phyloP scores from a whole-genome alignment of 495 filamentous ascomycete genomes.

The Penicillium angulare region DNA sequence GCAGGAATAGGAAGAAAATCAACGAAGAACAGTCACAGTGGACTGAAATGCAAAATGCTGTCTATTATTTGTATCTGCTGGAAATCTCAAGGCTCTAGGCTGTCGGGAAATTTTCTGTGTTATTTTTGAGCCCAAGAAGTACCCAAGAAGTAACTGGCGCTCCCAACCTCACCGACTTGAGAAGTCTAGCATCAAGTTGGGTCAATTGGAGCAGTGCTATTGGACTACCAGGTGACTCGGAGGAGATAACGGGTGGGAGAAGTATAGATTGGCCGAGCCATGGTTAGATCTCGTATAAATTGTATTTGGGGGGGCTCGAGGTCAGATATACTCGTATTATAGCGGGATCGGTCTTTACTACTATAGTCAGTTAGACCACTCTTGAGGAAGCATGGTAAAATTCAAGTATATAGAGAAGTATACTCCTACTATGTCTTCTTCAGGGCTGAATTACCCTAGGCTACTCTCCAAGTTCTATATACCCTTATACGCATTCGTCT shows the following conservation, averaged over 20 bases:
- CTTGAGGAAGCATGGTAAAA: no score
- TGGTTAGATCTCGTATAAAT: background rate
- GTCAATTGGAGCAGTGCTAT: slow-evolving; percentile 2
- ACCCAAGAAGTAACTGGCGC: background rate
- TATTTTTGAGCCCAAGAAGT: no score
- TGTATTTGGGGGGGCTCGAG: background rate
- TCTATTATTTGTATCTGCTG: background rate
- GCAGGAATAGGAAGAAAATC: slow-evolving; percentile 1
- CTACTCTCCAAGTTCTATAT: no score
- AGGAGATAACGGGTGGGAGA: background rate
- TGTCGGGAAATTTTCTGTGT: background rate
- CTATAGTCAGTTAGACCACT: no score
- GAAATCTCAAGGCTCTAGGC: background rate
- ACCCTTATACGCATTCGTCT: no score
- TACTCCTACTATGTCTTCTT: no score
- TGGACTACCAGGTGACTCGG: background rate
- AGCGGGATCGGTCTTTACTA: no score
- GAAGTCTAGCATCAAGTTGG: slow-evolving; percentile 4
- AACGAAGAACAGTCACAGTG: no score
- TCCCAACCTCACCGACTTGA: slow-evolving; percentile 1
- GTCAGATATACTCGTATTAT: no score
- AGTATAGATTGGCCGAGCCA: background rate
- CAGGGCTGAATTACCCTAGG: no score
- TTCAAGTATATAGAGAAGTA: no score
- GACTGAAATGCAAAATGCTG: no score